A percentile compares a stretch with the other conserved stretches of the same genome.
Evolutionary conservation across 305 asterid genomes (phyloP).

Genomic region (Striga hermonthica): DNA sequence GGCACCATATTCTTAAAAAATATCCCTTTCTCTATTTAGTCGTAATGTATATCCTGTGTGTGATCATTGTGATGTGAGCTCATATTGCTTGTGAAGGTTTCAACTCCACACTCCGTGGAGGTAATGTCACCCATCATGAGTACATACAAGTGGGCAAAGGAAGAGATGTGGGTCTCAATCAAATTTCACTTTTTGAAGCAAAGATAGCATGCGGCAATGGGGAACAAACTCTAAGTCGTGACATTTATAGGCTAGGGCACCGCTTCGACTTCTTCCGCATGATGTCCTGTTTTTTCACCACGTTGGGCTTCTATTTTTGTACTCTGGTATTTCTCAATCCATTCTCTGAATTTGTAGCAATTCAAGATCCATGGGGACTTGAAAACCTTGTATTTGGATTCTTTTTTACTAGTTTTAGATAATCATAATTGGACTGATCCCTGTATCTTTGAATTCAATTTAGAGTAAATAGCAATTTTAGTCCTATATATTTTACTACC

Average conservation of each 20-base stretch:
- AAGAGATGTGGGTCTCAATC: conserved; percentile 96
- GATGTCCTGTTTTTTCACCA: conserved; percentile 87
- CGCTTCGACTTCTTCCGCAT: conserved; percentile 97
- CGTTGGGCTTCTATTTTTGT: conserved; percentile 88
- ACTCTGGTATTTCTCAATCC: conserved; percentile 57
- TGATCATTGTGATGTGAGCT: conserved; percentile 28
- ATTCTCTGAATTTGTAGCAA: background rate
- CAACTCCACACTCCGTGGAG: conserved; percentile 97
- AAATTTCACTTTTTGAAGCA: conserved; percentile 85
- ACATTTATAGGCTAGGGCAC: conserved; percentile 89
- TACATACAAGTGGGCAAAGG: conserved; percentile 99
- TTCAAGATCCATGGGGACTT: too few species aligned
- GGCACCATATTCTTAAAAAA: conserved; percentile 47
- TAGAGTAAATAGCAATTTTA: too few species aligned
- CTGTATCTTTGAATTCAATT: too few species aligned
- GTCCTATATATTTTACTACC: too few species aligned
- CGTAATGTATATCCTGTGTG: conserved; percentile 6
- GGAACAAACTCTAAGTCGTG: conserved; percentile 95
- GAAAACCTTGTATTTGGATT: too few species aligned
- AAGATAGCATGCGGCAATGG: conserved; percentile 97
- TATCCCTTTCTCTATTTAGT: conserved; percentile 11
- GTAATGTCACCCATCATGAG: conserved; percentile 95
- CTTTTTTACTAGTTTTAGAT: too few species aligned
- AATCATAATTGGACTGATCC: too few species aligned
- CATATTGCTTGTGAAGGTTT: conserved; percentile 53